A percentile compares a stretch with the other conserved stretches of the same genome.
Conservation (phyloP, 2,329 filamentous ascomycete genomes). For the Penicillium concentricum region DNA sequence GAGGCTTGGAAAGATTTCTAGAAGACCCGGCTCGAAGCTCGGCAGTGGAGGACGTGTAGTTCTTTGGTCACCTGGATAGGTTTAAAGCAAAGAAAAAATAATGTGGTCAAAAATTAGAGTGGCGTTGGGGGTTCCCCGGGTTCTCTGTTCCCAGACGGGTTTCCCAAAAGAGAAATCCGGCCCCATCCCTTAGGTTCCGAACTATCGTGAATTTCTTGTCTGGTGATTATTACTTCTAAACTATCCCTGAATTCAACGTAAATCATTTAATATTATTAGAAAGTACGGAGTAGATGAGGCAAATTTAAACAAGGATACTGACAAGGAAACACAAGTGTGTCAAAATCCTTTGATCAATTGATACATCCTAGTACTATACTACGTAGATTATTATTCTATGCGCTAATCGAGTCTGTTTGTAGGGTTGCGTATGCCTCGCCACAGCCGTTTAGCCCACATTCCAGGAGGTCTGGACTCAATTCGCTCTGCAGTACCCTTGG, state of each 20-base stretch:
- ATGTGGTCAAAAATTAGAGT: slow-evolving; percentile 1
- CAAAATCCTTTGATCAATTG: not conserved
- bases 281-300: not conserved
- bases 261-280: not conserved
- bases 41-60: not conserved
- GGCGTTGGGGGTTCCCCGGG: slow-evolving; percentile 8
- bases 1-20: slow-evolving; percentile 1
- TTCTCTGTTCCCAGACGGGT: slow-evolving; percentile 4
- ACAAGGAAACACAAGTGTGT: not conserved
- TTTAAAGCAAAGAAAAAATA: not conserved
- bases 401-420: not conserved
- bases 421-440: not conserved
- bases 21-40: not conserved
- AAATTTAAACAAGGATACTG: not conserved
- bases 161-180: slow-evolving; percentile 11
- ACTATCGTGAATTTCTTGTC: slow-evolving; percentile 2
- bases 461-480: slow-evolving; percentile 1
- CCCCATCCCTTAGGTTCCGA: not conserved
- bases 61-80: not conserved
- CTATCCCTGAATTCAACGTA: not conserved
- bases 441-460: slow-evolving; percentile 4
- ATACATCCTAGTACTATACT: not conserved
- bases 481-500: not conserved
- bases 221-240: not conserved
- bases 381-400: not conserved